Evolutionary conservation across 2,329 filamentous ascomycete species (phyloP).

Genomic region (Metarhizium robertsii): DNA sequence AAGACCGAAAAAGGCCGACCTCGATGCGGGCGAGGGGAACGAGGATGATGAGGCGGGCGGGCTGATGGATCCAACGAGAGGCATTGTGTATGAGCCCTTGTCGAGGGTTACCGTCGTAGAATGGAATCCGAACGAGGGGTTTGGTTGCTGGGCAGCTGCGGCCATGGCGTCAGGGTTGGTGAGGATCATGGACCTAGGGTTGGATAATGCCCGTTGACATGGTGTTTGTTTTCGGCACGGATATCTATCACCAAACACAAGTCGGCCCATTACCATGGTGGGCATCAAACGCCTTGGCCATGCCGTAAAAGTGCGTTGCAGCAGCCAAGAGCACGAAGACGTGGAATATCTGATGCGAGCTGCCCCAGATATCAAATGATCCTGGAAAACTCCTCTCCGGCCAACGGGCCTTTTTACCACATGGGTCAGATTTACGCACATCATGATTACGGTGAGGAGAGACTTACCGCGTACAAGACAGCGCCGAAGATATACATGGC

Average conservation of each 20-base stretch:
- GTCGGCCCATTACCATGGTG: constrained; percentile 55
- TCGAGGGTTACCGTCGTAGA: constrained; percentile 52
- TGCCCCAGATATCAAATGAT: constrained; percentile 81
- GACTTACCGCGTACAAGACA: constrained; percentile 68
- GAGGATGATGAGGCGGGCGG: constrained; percentile 24
- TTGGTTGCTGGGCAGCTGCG: constrained; percentile 57
- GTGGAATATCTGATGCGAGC: constrained; percentile 95
- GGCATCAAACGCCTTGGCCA: constrained; percentile 79
- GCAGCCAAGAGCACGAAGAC: constrained; percentile 78
- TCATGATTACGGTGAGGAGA: neutral
- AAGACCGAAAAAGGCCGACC: constrained; percentile 24
- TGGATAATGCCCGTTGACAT: constrained; percentile 22
- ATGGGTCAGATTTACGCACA: neutral
- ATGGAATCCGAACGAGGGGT: constrained; percentile 61
- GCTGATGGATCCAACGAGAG: constrained; percentile 29
- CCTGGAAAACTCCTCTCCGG: constrained; percentile 76
- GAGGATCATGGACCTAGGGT: constrained; percentile 55
- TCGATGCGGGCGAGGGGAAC: constrained; percentile 15
- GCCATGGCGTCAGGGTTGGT: constrained; percentile 59
- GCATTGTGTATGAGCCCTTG: constrained; percentile 50
- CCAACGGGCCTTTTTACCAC: constrained; percentile 50
- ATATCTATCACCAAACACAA: constrained; percentile 26
- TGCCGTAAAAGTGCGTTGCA: constrained; percentile 67
- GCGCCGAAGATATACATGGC: constrained; percentile 79
- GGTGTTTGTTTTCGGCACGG: neutral